phyloP scores from a whole-genome alignment of 1,139 yeast species.

The Ashbya aceris region DNA sequence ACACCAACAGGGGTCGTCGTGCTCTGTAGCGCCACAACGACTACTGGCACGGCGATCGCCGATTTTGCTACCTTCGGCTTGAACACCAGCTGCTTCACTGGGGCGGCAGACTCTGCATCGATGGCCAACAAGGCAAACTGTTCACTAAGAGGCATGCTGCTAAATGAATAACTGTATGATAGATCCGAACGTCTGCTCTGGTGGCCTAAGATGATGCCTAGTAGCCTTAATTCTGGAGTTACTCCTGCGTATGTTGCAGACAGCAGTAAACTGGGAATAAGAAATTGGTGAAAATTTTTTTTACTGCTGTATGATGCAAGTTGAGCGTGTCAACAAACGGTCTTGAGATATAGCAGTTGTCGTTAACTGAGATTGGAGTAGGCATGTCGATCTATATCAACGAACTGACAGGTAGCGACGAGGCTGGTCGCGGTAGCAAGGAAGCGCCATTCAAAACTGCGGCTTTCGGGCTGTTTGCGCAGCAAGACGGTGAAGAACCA shows the following conservation, averaged over 20 bases:
- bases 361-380: not conserved
- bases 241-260: no score
- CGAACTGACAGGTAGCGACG: constrained; percentile 65
- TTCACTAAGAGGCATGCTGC: constrained; percentile 49
- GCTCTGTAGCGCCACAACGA: constrained; percentile 64
- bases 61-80: constrained; percentile 87
- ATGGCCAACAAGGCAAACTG: constrained; percentile 50
- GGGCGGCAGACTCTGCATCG: constrained; percentile 35
- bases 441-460: constrained; percentile 68
- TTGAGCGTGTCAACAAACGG: no score
- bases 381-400: constrained; percentile 47
- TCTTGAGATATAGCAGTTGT: no score
- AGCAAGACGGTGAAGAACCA: constrained; percentile 36
- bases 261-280: no score
- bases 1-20: constrained; percentile 61
- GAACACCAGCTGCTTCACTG: constrained; percentile 72
- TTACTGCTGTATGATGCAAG: no score
- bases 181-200: no score
- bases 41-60: constrained; percentile 72
- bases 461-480: constrained; percentile 62
- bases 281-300: no score
- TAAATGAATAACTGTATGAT: no score
- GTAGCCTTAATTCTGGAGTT: no score
- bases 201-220: no score
- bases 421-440: constrained; percentile 48